Percentiles rank a stretch among this genome's conserved stretches.
These are phyloP conservation scores for Coemansia sp. DNA, from an alignment of 192 early-diverging fungal genomes.

Conservation along the genomic window DNA sequence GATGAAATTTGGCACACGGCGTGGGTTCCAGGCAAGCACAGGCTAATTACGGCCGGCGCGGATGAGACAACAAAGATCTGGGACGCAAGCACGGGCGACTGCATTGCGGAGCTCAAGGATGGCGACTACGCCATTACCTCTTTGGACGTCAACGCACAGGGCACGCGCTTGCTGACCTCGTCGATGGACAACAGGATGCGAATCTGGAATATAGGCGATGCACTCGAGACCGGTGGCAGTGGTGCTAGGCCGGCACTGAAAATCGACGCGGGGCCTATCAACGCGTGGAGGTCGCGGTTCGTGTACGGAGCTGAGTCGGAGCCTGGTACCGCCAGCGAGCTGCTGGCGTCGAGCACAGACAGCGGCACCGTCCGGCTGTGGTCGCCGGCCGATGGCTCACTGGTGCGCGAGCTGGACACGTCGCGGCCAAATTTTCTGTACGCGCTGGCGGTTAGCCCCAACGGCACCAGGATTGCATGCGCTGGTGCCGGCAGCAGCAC, in stretches of 20 bases:
- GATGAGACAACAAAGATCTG: slow-evolving; percentile 44
- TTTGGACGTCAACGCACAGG: slow-evolving; percentile 35
- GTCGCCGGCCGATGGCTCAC: slow-evolving; percentile 16
- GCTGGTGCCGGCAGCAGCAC: slow-evolving; percentile 33
- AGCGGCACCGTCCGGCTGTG: slow-evolving; percentile 38
- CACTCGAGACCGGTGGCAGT: neutral
- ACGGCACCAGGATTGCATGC: slow-evolving; percentile 35
- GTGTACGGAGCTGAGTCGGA: slow-evolving; percentile 7
- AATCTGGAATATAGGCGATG: slow-evolving; percentile 28
- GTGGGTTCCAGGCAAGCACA: slow-evolving; percentile 43
- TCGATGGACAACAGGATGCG: slow-evolving; percentile 50
- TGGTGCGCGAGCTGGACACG: slow-evolving; percentile 40
- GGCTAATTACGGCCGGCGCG: slow-evolving; percentile 34
- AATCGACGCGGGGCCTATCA: slow-evolving; percentile 32
- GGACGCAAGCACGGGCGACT: slow-evolving; percentile 39
- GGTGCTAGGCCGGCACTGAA: slow-evolving; percentile 9
- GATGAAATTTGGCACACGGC: slow-evolving; percentile 45
- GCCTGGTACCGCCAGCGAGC: neutral
- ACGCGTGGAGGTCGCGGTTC: slow-evolving; percentile 46
- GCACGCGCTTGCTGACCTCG: slow-evolving; percentile 35
- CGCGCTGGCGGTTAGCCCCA: slow-evolving; percentile 37
- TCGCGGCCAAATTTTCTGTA: slow-evolving; percentile 42
- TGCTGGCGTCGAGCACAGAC: slow-evolving; percentile 39
- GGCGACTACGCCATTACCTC: slow-evolving; percentile 46
- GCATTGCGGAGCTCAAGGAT: slow-evolving; percentile 15